Evolutionary conservation across 345 rosid genomes (phyloP), one percentile per base, ranked within the genome.

Genomic region (Corymbia maculata): DNA sequence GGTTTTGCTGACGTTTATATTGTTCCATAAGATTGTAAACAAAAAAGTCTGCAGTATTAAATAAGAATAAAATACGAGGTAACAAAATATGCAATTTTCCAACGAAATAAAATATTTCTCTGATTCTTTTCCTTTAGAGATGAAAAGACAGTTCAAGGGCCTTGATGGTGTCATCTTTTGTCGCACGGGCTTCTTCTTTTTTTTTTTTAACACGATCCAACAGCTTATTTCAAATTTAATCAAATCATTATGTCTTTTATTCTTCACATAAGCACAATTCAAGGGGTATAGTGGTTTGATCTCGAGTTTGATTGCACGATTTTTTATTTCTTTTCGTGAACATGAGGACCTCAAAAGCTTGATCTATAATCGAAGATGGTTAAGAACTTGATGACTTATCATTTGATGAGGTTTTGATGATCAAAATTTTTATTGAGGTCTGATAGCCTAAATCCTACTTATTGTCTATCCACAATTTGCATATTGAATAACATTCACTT

Each of bases 111-210:
- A 68, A 4, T 32, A 68, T 68, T 68, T 68, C 13, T 68, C 13
- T 32, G 6, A 16, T 32, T 68, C 80, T 68, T 32, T 16, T 16
- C 6, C 45, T 8, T 32, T 8, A 32, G 44, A 68, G 45, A 68
- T 68, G 22, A 68, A 68, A 16, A 16, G 44, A n/a, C 16, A 61
- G 28, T 61, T 61, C 28, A 68, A 68, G 6, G 12, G 22, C 79
- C 44, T 68, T 68, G 22, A 68, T 0, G 1, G 22, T 68, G 45
- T 16, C 9, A 32, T 16, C 21, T 68, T 32, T 68, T 36, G 16
- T 68, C 22, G 22, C 45, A 68, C 1, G 12, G 16, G 16, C 24
- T 1, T 36, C 16, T 16, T 4, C 0, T 15, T 16, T 4, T 2
- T 32, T n/a, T n/a, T 36, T 17, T 36, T 5, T 2, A 10, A 16